Evolutionary conservation across 2,329 filamentous ascomycete species (phyloP).

Genomic region (Fusarium pseudocircinatum): DNA sequence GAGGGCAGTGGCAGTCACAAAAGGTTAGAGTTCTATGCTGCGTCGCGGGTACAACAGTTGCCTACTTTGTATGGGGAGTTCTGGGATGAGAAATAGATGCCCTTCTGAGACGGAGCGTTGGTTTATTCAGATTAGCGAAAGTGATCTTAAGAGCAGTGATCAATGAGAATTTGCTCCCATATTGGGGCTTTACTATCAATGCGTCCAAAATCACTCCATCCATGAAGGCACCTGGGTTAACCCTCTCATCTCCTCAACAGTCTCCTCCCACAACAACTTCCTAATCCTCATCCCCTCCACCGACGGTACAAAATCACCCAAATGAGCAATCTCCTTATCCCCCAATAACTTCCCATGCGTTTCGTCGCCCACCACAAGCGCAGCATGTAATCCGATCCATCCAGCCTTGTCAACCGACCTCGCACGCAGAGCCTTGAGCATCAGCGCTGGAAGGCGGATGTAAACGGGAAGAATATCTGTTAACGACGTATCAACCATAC

Average conservation of each 20-base stretch:
- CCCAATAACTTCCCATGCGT: constrained; percentile 26
- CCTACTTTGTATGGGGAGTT: not conserved
- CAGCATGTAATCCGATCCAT: constrained; percentile 33
- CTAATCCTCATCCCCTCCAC: not conserved
- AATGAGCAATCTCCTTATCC: constrained; percentile 5
- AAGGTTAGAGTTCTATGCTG: not conserved
- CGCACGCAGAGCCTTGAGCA: not conserved
- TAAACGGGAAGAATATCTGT: constrained; percentile 17
- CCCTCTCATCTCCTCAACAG: not conserved
- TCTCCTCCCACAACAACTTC: constrained; percentile 1
- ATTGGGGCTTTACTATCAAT: not conserved
- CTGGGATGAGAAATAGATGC: not conserved
- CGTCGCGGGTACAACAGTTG: not conserved
- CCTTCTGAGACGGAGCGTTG: not conserved
- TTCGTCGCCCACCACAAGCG: constrained; percentile 12
- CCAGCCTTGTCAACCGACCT: constrained; percentile 18
- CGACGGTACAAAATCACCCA: not conserved
- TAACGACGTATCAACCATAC: constrained; percentile 16
- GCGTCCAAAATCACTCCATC: not conserved
- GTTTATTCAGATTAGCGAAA: not conserved
- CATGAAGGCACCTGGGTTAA: not conserved
- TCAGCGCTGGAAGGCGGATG: constrained; percentile 6
- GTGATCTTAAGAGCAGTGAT: not conserved
- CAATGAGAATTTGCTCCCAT: not conserved
- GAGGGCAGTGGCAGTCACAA: not conserved